Percentiles rank a stretch among this genome's conserved stretches.
phyloP scores from a whole-genome alignment of 2,329 filamentous ascomycete genomes.

The Tothia fuscella region DNA sequence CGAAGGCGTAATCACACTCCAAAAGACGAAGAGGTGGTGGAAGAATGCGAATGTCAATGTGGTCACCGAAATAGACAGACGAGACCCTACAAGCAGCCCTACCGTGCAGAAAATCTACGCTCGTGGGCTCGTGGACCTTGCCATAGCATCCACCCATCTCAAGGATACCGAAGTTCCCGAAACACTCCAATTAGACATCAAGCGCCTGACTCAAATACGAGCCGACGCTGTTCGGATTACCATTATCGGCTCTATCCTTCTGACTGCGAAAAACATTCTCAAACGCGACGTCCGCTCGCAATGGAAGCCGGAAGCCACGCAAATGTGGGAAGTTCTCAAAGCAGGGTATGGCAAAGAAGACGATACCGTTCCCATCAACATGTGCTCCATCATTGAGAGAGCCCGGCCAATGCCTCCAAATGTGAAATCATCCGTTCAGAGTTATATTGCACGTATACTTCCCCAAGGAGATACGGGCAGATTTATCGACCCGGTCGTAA shows the following conservation, averaged over 20 bases:
- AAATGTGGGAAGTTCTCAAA: conserved; percentile 60
- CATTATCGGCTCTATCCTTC: conserved; percentile 59
- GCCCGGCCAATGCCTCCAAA: conserved; percentile 37
- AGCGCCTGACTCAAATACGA: conserved; percentile 48
- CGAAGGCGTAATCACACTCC: conserved; percentile 41
- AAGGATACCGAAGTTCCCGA: conserved; percentile 51
- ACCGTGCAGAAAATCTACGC: conserved; percentile 61
- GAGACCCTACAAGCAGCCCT: conserved; percentile 56
- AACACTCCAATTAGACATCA: conserved; percentile 57
- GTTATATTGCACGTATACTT: conserved; percentile 37
- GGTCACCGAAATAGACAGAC: conserved; percentile 50
- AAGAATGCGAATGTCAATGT: conserved; percentile 51
- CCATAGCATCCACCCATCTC: conserved; percentile 52
- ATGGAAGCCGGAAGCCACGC: conserved; percentile 62
- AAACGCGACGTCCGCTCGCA: conserved; percentile 67
- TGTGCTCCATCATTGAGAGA: conserved; percentile 37
- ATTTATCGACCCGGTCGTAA: conserved; percentile 51
- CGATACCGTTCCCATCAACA: conserved; percentile 24
- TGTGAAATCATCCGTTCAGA: conserved; percentile 31
- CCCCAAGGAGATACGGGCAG: conserved; percentile 37
- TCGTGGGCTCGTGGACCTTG: conserved; percentile 62
- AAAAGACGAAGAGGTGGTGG: conserved; percentile 55
- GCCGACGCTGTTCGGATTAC: conserved; percentile 52
- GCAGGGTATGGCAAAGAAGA: conserved; percentile 45
- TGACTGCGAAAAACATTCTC: conserved; percentile 73